Base-by-base conservation (phyloP, 176 grass and related monocot species). In the Oryza nivara region DNA sequence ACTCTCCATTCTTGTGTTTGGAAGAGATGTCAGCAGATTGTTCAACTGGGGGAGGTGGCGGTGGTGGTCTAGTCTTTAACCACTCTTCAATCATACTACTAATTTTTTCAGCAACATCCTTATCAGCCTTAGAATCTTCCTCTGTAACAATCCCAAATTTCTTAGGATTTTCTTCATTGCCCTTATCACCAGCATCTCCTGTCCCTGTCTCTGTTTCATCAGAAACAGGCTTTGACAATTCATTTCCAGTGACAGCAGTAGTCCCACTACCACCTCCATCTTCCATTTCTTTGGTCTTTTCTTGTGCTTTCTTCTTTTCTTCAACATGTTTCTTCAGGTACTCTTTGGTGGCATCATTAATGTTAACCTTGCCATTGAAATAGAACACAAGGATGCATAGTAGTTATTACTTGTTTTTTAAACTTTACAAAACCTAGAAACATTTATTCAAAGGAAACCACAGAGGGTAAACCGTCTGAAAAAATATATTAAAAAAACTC, bases 281-380 rank as follows among this genome's bases (percentile, higher is more conserved):
- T 81, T 92, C 88, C 46, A 76, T 79, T 88, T 89, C 92, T 88
- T 92, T 94, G 23, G 72, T 61, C 65, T 94, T 99, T 81, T 91
- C 88, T n/a, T 85, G 90, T 81, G 84, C 78, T 41, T 64, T 92
- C 84, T 96, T 99, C 86, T 87, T 99, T 90, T 71, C 97, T 86
- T 89, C 93, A 69, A 99, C 92, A 91, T 96, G 85, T 84, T 89
- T 93, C 67, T 99, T 91, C 74, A 99, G 84, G 79, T 99, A 96
- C 28, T 88, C 90, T 79, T 91, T 94, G 70, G 97, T 96, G 47
- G 97, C 97, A 88, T 99, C 91, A 20, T 96, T 99, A 83, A 92
- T 96, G 74, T 99, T 99, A 83, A 96, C 72, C 97, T 96, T 96
- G 67, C 64, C 61, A 85, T 25, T 12, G 48, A 76, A 65, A 82